phyloP scores from a whole-genome alignment of 2,329 filamentous ascomycete species.

The Colletotrichum sp. region DNA sequence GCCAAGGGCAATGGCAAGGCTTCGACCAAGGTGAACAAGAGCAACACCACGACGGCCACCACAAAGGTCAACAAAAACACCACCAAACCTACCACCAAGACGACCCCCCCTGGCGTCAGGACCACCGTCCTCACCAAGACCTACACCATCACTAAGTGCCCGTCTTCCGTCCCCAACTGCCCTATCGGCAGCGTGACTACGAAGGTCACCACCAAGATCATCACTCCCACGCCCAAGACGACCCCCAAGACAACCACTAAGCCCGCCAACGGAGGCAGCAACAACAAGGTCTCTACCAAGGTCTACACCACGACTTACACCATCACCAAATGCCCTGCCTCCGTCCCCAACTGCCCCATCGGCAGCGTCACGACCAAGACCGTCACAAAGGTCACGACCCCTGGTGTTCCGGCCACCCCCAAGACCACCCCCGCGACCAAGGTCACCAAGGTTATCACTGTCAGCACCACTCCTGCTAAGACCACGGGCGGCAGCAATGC shows the following conservation, averaged over 20 bases:
- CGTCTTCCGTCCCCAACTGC: conserved; percentile 45
- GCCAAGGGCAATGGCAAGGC: background rate
- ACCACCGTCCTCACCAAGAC: conserved; percentile 45
- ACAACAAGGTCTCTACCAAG: conserved; percentile 30
- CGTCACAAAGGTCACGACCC: conserved; percentile 28
- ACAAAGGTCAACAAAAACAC: background rate
- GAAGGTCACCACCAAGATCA: conserved; percentile 35
- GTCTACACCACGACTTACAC: conserved; percentile 52
- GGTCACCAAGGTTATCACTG: background rate
- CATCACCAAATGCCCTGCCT: conserved; percentile 58
- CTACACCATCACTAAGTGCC: conserved; percentile 62
- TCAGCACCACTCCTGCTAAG: background rate
- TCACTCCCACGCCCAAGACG: background rate
- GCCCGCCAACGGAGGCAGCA: background rate
- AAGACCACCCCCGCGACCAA: background rate
- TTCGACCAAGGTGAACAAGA: background rate
- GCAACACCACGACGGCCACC: background rate
- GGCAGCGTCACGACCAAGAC: conserved; percentile 42
- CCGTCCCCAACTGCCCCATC: conserved; percentile 41
- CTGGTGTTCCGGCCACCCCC: background rate
- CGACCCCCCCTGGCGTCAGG: background rate
- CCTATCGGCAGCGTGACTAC: conserved; percentile 42
- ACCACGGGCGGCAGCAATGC: background rate
- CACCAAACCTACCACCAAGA: background rate
- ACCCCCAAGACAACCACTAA: background rate